Base-by-base conservation (phyloP, 495 filamentous ascomycete genomes). In the Thermochaetoides thermophila region DNA sequence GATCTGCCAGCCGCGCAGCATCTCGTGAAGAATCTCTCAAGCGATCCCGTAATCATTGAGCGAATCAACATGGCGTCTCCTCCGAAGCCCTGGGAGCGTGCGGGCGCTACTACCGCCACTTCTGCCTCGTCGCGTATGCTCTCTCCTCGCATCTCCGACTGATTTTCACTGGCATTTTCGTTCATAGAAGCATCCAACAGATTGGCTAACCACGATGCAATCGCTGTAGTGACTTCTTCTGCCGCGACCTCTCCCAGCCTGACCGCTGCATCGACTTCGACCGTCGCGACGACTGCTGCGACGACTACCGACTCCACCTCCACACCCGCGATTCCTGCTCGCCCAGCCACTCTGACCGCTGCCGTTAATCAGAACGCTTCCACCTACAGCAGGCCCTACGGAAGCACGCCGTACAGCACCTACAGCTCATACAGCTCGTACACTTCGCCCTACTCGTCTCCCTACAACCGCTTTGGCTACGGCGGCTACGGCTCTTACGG, bases 51-150 rank as follows among this genome's bases (percentile, higher is more conserved):
- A n/a, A n/a, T n/a, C n/a, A n/a, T n/a, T n/a, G n/a, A n/a, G n/a
- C n/a, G n/a, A n/a, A 8, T 36, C 19, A 45, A 17, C 12, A 67
- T 68, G 64, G 71, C 74, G 43, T 87, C 86, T 59, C 87, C 87
- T 45, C 87, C 87, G 22, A 96, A 96, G 60, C 87, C 87, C 13
- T 96, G 87, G 87, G 87, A 96, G 60, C 73, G 75, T 53, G 69
- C 72, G 36, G 78, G 82, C 53, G 71, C 72, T 29, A 53, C 60
- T 32, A 52, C 68, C 38, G 60, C 71, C 45, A 55, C 68, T 63
- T 54, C 54, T 44, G 57, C 64, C 75, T 52, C 30, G 55, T 49
- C 40, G 14, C 30, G 29, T n/a, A 22, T 23, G 11, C 21, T 24
- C 21, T 24, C 11, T 24, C 21, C 30, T 38, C 30, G 36, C 32